Evolutionary conservation across 169 alveolate genomes (phyloP).

Genomic region (Blepharisma undulans): DNA sequence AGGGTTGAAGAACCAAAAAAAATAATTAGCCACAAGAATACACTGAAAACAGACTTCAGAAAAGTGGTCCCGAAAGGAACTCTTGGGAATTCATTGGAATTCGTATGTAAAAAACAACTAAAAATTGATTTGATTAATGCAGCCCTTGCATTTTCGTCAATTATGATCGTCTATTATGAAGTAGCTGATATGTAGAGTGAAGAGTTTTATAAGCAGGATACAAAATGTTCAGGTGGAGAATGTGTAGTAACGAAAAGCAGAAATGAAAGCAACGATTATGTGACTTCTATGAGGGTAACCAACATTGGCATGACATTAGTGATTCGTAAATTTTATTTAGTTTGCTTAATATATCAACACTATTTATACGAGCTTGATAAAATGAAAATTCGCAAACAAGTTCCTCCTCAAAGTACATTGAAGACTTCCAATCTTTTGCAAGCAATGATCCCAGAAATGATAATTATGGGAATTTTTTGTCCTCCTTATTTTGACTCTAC

Average conservation of each 20-base stretch:
- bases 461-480: constrained; percentile 9
- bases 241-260: neutral
- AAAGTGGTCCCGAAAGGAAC: neutral
- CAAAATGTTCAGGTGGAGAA: neutral
- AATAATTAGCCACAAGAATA: neutral
- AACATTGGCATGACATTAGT: neutral
- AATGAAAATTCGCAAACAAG: neutral
- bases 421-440: neutral
- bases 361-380: neutral
- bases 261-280: neutral
- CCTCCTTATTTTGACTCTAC: constrained; percentile 50
- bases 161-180: neutral
- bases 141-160: neutral
- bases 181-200: neutral
- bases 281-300: neutral
- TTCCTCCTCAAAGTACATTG: neutral
- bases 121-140: neutral
- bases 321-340: neutral
- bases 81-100: neutral
- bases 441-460: neutral
- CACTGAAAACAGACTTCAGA: neutral
- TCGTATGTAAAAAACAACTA: neutral
- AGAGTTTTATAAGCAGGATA: constrained; percentile 1
- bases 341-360: neutral
- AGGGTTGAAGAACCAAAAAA: neutral